Evolutionary conservation across 2,329 filamentous ascomycete species (phyloP), one percentile per base, ranked within the genome.

Genomic region (Orbilia javanica): DNA sequence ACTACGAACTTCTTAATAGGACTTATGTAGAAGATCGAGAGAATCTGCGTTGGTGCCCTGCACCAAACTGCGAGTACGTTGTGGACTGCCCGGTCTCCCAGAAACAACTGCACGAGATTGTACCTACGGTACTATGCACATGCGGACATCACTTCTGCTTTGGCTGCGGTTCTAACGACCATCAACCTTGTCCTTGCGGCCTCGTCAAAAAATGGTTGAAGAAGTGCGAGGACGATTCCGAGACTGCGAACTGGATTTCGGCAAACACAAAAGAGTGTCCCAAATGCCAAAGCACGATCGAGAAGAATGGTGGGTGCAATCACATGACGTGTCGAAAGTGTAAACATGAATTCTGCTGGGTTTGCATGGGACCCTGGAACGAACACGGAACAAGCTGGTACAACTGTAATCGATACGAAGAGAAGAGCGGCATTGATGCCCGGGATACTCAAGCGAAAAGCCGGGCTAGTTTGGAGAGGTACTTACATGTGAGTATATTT

Each of bases 381-480:
- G 96, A 99, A 85, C 96, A 99, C 83, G 96, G 96, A 79, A 99
- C 95, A 2, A 97, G 93, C 85, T 99, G 96, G 96, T 99, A 99
- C 87, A 99, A 97, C 84, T 99, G 96, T 88, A 99, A 97, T 83
- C 89, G 96, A 7, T 99, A 92, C 82, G 96, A 99, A 83, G 96
- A 98, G 86, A 97, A 96, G 87, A 97, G 93, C 80, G 96, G 96
- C 1, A 88, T 90, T 0, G 94, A 97, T 71, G 96, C 96, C 3
- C 89, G 96, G 39, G 94, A 97, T 84, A 94, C 93, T 0, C 96
- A 99, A 84, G 93, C 96, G 1, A 94, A 91, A 83, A 97, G 93
- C 7, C 89, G 96, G 27, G 92, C 95, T 31, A 97, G 93, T 0
- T 87, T 99, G 15, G 95, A 99, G 84, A 90, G 96, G n/a, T 99